Evolutionary conservation across 441 rosid species (phyloP).

Genomic region (Croton laevigatus): DNA sequence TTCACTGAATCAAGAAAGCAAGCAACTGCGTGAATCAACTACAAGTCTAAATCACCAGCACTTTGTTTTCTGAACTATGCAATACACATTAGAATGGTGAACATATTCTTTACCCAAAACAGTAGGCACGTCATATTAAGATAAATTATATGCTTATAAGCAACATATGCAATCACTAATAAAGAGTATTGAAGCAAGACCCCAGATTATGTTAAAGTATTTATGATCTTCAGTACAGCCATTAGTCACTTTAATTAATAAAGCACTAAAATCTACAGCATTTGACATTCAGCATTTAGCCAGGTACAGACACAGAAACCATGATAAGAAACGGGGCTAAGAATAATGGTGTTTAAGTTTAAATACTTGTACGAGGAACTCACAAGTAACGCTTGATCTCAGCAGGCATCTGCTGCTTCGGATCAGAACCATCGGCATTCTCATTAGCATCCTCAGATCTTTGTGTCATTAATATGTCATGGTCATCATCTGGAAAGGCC

Average conservation of each 20-base stretch:
- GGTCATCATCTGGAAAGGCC: constrained; percentile 89
- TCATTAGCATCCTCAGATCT: constrained; percentile 71
- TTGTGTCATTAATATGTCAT: constrained; percentile 90
- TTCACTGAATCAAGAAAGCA: constrained; percentile 56
- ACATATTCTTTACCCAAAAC: neutral
- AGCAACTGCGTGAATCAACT: neutral
- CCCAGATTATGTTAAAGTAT: neutral
- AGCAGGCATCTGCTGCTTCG: constrained; percentile 75
- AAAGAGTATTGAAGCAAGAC: neutral
- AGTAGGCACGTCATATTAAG: neutral
- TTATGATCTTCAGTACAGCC: neutral
- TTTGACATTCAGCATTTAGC: neutral
- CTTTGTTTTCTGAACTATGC: neutral
- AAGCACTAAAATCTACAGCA: neutral
- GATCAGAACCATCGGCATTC: constrained; percentile 60
- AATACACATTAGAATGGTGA: neutral
- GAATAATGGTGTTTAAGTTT: neutral
- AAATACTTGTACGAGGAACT: constrained; percentile 26
- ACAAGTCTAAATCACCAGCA: neutral
- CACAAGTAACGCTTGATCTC: constrained; percentile 89
- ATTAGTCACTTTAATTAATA: neutral
- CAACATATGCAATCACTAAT: neutral
- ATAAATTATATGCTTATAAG: neutral
- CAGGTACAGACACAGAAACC: neutral
- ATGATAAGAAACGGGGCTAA: neutral